Base-by-base conservation (phyloP, 2,329 filamentous ascomycete genomes). In the Neophaeococcomyces mojaviensis region DNA sequence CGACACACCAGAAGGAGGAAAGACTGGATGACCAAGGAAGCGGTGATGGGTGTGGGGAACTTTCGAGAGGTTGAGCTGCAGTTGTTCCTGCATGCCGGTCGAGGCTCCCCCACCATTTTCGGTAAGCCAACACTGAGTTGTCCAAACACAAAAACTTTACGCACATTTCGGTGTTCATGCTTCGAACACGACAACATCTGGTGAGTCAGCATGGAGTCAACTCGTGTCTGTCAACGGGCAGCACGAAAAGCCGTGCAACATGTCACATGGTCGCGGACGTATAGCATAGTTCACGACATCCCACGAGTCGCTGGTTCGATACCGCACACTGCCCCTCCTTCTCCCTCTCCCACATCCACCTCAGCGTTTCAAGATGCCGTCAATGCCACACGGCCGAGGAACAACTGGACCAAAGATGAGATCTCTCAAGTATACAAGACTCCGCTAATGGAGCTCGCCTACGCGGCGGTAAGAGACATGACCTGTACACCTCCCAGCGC, bases 361-460 rank as follows among this genome's bases (percentile, higher is more conserved):
- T 54, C 51, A 39, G 46, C 54, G 13, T 60, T 73, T 39, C 61
- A 65, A 48, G 55, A 62, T 54, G 84, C 85, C 7, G 71, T 84
- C 18, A 70, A 74, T 36, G 80, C 82, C 18, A 74, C 67, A 1
- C 67, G 61, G 4, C 77, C 85, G 10, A 74, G 86, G 40, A 82
- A 81, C 58, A 77, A 82, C 64, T 94, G 88, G 88, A 86, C 86
- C 4, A 79, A 77, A 54, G 81, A 89, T 53, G 84, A 94, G 67
- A 88, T 94, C 51, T 71, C 82, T 8, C 78, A 84, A 53, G 83
- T 94, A 56, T 94, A 92, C 68, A 78, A 89, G 60, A 83, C 82
- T 41, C 86, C 87, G 13, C 70, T 94, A 61, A 82, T 89, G 71
- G 84, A 90, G 61, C 69, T 94, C 58, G 77, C 82, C 7, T 84